Percentiles rank a stretch among this genome's conserved stretches.
phyloP scores from a whole-genome alignment of 2,329 filamentous ascomycete species.

The Penicillium griseofulvum region DNA sequence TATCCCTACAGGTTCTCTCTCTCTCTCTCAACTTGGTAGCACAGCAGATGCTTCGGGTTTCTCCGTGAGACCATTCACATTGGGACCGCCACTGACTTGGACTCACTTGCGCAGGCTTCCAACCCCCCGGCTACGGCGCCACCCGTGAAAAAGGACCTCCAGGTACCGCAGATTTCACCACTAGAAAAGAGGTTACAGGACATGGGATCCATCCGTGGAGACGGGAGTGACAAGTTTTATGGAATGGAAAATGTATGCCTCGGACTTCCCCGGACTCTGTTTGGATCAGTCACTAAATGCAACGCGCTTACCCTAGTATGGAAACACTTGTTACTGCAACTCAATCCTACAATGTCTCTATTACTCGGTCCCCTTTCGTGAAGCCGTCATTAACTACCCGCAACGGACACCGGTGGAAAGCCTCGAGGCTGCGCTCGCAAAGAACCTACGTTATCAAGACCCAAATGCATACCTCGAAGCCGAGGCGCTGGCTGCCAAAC shows the following conservation, averaged over 20 bases:
- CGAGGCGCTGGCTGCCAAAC: conserved; percentile 48
- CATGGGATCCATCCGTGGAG: conserved; percentile 73
- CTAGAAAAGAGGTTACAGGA: conserved; percentile 75
- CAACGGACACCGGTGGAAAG: conserved; percentile 67
- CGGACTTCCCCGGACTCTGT: background rate
- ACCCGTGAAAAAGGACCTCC: conserved; percentile 59
- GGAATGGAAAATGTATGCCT: conserved; percentile 90
- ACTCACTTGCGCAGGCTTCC: conserved; percentile 41
- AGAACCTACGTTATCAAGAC: conserved; percentile 57
- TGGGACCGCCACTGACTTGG: conserved; percentile 18
- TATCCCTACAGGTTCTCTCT: conserved; percentile 13
- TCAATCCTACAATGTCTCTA: conserved; percentile 97
- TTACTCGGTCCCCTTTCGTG: conserved; percentile 89
- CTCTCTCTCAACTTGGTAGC: conserved; percentile 12
- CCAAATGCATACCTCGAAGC: conserved; percentile 57
- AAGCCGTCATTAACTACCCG: conserved; percentile 91
- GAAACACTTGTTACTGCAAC: conserved; percentile 98
- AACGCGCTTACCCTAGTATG: conserved; percentile 64
- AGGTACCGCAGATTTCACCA: conserved; percentile 56
- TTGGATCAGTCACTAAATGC: conserved; percentile 16
- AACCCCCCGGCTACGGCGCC: conserved; percentile 46
- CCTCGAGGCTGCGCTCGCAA: conserved; percentile 56
- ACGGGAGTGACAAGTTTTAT: conserved; percentile 97
- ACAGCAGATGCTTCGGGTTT: conserved; percentile 14
- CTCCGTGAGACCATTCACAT: conserved; percentile 15